Evolutionary conservation across 768 basidiomycete genomes (phyloP).

Genomic region (Serpula lacrymans): DNA sequence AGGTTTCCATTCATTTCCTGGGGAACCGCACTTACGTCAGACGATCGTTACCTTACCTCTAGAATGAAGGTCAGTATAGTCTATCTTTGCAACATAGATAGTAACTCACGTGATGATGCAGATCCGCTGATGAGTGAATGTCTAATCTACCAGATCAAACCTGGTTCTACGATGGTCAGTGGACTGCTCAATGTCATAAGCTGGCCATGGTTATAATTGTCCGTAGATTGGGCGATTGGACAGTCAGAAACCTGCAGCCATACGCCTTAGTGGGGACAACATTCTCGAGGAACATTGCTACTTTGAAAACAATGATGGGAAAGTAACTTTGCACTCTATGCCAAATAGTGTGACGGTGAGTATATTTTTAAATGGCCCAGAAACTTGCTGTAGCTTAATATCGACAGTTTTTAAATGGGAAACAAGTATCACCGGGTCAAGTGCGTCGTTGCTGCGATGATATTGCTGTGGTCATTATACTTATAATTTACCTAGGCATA

Average conservation of each 20-base stretch:
- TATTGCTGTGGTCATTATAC: slow-evolving; percentile 2
- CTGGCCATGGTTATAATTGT: slow-evolving; percentile 8
- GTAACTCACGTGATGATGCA: slow-evolving; percentile 25
- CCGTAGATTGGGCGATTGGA: slow-evolving; percentile 87
- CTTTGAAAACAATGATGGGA: slow-evolving; percentile 84
- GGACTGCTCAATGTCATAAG: no score
- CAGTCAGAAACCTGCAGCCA: slow-evolving; percentile 76
- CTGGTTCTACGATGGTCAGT: slow-evolving; percentile 72
- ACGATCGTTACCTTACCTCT: slow-evolving; percentile 14
- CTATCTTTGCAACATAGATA: background rate
- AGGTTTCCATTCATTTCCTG: slow-evolving; percentile 31
- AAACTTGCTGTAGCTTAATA: slow-evolving; percentile 11
- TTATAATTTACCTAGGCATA: slow-evolving; percentile 45
- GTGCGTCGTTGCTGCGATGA: slow-evolving; percentile 40
- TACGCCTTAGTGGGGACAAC: slow-evolving; percentile 88
- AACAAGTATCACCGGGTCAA: slow-evolving; percentile 73
- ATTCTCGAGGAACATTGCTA: slow-evolving; percentile 92
- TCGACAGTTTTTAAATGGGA: slow-evolving; percentile 86
- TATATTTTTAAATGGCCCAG: slow-evolving; percentile 11
- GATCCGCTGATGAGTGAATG: slow-evolving; percentile 98
- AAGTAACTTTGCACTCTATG: slow-evolving; percentile 77
- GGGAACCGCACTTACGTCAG: slow-evolving; percentile 4
- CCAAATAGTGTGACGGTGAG: slow-evolving; percentile 80
- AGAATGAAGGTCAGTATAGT: slow-evolving; percentile 66
- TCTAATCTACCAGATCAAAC: slow-evolving; percentile 88